A percentile compares a stretch with the other conserved stretches of the same genome.
These are phyloP conservation scores for Verruconis gallopava DNA, from an alignment of 2,329 filamentous ascomycete species.

Conservation along the genomic window DNA sequence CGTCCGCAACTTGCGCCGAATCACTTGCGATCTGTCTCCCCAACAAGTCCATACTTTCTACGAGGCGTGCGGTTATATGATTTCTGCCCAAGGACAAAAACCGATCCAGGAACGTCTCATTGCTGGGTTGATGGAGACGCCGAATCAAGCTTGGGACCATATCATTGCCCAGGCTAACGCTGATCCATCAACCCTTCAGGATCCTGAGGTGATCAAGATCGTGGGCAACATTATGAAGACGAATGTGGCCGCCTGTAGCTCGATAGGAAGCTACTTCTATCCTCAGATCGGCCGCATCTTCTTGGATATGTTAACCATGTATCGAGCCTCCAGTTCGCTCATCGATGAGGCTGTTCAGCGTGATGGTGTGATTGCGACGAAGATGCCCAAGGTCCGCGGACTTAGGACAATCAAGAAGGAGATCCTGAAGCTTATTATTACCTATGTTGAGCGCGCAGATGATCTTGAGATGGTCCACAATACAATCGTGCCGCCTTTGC, in stretches of 20 bases:
- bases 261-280: conserved; percentile 94
- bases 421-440: conserved; percentile 95
- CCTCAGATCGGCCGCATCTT: conserved; percentile 97
- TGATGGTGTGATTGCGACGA: conserved; percentile 86
- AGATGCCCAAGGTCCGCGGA: conserved; percentile 92
- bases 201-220: conserved; percentile 91
- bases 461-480: conserved; percentile 85
- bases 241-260: conserved; percentile 95
- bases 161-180: conserved; percentile 82
- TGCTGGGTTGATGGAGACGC: conserved; percentile 80
- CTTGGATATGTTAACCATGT: conserved; percentile 98
- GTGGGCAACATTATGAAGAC: conserved; percentile 99
- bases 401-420: conserved; percentile 98
- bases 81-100: conserved; percentile 92
- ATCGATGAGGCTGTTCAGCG: conserved; percentile 85
- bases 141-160: conserved; percentile 58
- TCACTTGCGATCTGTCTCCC: conserved; percentile 85
- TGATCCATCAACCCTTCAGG: conserved; percentile 76
- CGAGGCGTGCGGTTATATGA: conserved; percentile 98
- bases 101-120: conserved; percentile 85
- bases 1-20: conserved; percentile 86
- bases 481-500: conserved; percentile 88
- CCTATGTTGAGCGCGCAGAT: conserved; percentile 95
- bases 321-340: conserved; percentile 86
- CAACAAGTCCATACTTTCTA: conserved; percentile 99